Evolutionary conservation across 495 filamentous ascomycete species (phyloP).

Genomic region (Lasiosphaeria hispida): DNA sequence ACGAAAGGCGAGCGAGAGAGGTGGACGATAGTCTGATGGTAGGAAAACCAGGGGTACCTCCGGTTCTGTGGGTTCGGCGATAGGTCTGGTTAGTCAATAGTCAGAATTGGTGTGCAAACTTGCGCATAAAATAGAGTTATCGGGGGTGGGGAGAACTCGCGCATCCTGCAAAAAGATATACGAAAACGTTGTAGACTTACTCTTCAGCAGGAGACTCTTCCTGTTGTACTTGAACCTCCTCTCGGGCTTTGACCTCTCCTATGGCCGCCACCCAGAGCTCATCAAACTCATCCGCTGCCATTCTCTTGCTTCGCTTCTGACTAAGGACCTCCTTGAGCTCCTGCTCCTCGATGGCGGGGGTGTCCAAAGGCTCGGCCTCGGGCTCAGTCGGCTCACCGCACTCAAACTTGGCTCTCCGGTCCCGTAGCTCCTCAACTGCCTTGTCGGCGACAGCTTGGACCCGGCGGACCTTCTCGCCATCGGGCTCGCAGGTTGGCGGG

Average conservation of each 20-base stretch:
- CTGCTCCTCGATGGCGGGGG: conserved; percentile 67
- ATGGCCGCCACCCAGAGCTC: conserved; percentile 86
- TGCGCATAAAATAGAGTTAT: conserved; percentile 11
- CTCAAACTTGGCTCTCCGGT: conserved; percentile 83
- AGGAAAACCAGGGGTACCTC: conserved; percentile 57
- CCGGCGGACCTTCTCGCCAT: conserved; percentile 84
- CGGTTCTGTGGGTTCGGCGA: conserved; percentile 66
- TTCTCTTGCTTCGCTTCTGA: conserved; percentile 69
- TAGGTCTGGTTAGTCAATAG: conserved; percentile 73
- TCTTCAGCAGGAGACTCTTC: conserved; percentile 42
- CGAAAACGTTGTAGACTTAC: conserved; percentile 59
- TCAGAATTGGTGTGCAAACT: conserved; percentile 38
- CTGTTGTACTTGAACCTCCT: conserved; percentile 70
- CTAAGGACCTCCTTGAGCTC: conserved; percentile 72
- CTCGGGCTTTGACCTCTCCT: conserved; percentile 75
- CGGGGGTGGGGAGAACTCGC: not conserved
- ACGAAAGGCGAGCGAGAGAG: conserved; percentile 85
- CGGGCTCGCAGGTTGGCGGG: conserved; percentile 90
- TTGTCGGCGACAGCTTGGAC: conserved; percentile 85
- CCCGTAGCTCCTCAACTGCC: conserved; percentile 81
- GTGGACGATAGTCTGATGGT: conserved; percentile 58
- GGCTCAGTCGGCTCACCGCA: conserved; percentile 73
- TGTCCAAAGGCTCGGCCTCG: conserved; percentile 54
- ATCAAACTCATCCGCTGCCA: conserved; percentile 86
- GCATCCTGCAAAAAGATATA: conserved; percentile 4